phyloP scores from a whole-genome alignment of 805 yeast genomes.

The Lipomyces lipofer region DNA sequence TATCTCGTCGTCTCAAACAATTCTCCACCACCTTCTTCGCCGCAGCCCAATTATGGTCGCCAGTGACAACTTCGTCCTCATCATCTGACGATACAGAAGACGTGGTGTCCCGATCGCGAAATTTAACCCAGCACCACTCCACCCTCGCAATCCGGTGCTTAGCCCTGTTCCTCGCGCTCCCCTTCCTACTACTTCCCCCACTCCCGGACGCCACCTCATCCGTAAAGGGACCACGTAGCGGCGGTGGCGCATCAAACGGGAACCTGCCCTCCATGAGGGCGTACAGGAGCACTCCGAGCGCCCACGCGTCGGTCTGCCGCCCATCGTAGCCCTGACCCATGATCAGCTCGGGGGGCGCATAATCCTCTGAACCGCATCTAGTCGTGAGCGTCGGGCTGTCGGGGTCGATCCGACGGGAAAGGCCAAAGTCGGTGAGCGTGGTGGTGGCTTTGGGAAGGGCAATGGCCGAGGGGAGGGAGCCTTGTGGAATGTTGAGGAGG shows the following conservation, averaged over 20 bases:
- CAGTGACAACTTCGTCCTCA: slow-evolving; percentile 11
- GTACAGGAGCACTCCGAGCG: slow-evolving; percentile 87
- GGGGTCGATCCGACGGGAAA: slow-evolving; percentile 67
- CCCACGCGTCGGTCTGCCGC: slow-evolving; percentile 89
- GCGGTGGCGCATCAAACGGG: slow-evolving; percentile 86
- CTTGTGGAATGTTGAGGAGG: slow-evolving; percentile 42
- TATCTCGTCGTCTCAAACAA: slow-evolving; percentile 52
- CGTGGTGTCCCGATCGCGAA: slow-evolving; percentile 40
- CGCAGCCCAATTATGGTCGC: slow-evolving; percentile 43
- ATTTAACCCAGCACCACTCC: slow-evolving; percentile 81
- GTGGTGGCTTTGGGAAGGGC: slow-evolving; percentile 43
- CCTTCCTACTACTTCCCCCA: slow-evolving; percentile 36
- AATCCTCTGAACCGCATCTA: slow-evolving; percentile 95
- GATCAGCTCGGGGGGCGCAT: slow-evolving; percentile 89
- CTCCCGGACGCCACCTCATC: slow-evolving; percentile 41
- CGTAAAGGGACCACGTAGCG: slow-evolving; percentile 8
- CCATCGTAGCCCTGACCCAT: slow-evolving; percentile 94
- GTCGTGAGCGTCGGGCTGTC: slow-evolving; percentile 69
- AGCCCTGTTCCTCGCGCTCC: slow-evolving; percentile 51
- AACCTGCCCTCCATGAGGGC: slow-evolving; percentile 79
- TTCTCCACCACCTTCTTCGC: slow-evolving; percentile 55
- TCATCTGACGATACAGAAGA: too few relatives aligned
- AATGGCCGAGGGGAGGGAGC: slow-evolving; percentile 37
- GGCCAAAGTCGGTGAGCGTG: slow-evolving; percentile 83
- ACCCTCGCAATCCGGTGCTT: slow-evolving; percentile 90